Conservation (phyloP, 768 basidiomycete genomes). For the Lyophyllum semitale region DNA sequence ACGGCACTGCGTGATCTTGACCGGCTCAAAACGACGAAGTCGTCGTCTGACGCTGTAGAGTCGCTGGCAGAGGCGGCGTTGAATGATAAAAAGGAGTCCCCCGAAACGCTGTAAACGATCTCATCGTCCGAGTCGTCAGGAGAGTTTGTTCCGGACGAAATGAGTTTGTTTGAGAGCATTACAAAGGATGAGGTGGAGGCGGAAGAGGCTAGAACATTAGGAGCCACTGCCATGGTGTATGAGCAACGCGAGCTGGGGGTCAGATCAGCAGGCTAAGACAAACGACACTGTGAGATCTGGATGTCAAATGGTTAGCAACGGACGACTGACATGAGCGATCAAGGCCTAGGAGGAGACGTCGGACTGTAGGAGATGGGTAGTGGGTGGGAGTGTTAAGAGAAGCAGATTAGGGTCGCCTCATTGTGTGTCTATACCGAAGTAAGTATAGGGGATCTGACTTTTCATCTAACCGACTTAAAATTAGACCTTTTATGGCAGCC, state of each 20-base stretch:
- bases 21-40: slow-evolving; percentile 47
- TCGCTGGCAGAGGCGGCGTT: slow-evolving; percentile 25
- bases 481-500: not conserved
- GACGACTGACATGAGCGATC: not conserved
- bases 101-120: slow-evolving; percentile 52
- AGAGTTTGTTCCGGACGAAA: slow-evolving; percentile 13
- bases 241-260: slow-evolving; percentile 1
- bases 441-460: not conserved
- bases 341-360: not conserved
- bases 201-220: slow-evolving; percentile 19
- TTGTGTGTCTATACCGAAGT: not conserved
- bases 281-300: slow-evolving; percentile 1
- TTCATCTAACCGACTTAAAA: slow-evolving; percentile 4
- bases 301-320: slow-evolving; percentile 11
- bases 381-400: not conserved
- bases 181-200: slow-evolving; percentile 25
- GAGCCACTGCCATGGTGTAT: not conserved
- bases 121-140: slow-evolving; percentile 54
- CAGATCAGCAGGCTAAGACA: not conserved
- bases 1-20: slow-evolving; percentile 11
- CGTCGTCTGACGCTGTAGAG: slow-evolving; percentile 45
- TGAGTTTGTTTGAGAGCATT: slow-evolving; percentile 13
- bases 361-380: not conserved
- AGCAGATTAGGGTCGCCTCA: slow-evolving; percentile 1
- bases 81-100: slow-evolving; percentile 28